Conservation (phyloP, 306 rosid species). For the Cicer arietinum region DNA sequence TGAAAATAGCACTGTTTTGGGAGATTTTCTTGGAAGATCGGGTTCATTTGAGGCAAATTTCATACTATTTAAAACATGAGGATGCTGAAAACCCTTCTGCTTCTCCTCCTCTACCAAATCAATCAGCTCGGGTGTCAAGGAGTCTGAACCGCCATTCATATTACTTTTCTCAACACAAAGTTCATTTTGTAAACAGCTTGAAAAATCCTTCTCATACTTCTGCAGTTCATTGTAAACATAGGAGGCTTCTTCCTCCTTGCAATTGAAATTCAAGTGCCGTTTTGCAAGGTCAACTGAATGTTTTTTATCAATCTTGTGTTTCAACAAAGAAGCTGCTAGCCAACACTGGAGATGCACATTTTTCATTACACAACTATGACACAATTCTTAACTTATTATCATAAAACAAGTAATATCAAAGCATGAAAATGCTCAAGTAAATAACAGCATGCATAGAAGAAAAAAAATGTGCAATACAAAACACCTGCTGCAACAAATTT, state of each 20-base stretch:
- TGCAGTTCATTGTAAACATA: constrained; percentile 55
- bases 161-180: constrained; percentile 39
- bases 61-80: constrained; percentile 30
- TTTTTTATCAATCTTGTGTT: constrained; percentile 60
- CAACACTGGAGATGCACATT: constrained; percentile 66
- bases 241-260: constrained; percentile 64
- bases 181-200: constrained; percentile 41
- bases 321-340: constrained; percentile 65
- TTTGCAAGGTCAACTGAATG: constrained; percentile 66
- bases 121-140: constrained; percentile 34
- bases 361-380: constrained; percentile 39
- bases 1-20: constrained; percentile 36
- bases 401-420: constrained; percentile 24
- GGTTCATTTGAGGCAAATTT: constrained; percentile 40
- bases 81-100: constrained; percentile 36
- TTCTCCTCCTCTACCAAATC: constrained; percentile 37
- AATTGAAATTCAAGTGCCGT: constrained; percentile 59
- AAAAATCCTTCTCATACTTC: constrained; percentile 53
- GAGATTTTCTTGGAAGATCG: constrained; percentile 38
- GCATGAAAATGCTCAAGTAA: constrained; percentile 30
- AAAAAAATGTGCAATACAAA: constrained; percentile 35
- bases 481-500: not conserved
- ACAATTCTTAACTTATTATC: constrained; percentile 7
- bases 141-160: constrained; percentile 27
- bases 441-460: not conserved